Base-by-base conservation (phyloP, 768 basidiomycete species). In the Phanerochaete sordida region DNA sequence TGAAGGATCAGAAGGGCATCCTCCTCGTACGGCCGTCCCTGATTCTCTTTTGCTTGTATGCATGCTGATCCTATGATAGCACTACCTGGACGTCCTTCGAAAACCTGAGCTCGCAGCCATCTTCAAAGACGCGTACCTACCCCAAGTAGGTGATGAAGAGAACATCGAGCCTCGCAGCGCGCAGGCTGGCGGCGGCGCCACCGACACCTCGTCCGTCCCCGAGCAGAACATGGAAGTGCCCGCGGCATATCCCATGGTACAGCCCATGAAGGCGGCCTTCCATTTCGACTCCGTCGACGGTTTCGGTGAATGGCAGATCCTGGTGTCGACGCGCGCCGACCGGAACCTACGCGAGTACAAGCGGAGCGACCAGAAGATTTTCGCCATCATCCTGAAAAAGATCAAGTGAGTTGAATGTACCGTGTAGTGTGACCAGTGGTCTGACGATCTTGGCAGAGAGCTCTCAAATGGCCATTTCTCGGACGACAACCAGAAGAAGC, bases 391-490 rank as follows among this genome's bases (percentile, higher is more conserved):
- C 27, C 65, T 87, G 39, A 89, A 87, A 72, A 90, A 90, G 68
- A 87, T 90, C 67, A 83, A 77, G 89, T 54, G 23, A 23, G 53
- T 43, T n/a, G 24, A 12, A n/a, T 35, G 6, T 35, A 21, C 23
- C 2, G 5, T n/a, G 33, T 6, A 21, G 4, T n/a, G 43, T 56
- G 52, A n/a, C 31, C 3, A n/a, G 16, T 23, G 39, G 11, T n/a
- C n/a, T n/a, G n/a, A 49, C 49, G 58, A 21, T 21, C 43, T 8
- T 6, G 9, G 24, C 47, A 90, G 88, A 66, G 84, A 90, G 61
- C 76, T 91, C 12, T 90, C 88, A 0, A 78, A 81, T 2, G 88
- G 88, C 0, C 81, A 84, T 58, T 89, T 90, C 65, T 88, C 88
- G 1, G 75, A 77, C 12, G 83, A 86, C 58, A 90, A 89, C 62